Base-by-base conservation (phyloP, 352 stramenopile species). In the Globisporangium splendens region DNA sequence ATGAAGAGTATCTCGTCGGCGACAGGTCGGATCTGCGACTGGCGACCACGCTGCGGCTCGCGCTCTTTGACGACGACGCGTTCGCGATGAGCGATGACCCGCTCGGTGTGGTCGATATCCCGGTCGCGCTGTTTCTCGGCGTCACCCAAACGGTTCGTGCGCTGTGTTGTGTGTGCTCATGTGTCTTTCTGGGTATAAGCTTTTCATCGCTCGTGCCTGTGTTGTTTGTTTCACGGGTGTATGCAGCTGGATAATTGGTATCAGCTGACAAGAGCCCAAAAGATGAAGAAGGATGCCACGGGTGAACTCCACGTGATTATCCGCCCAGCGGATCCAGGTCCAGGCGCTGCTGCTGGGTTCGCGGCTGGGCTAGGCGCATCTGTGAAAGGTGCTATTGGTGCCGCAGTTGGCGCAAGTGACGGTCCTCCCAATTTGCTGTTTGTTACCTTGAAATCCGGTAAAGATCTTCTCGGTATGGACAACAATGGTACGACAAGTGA, bases 401-500 rank as follows among this genome's bases (percentile, higher is more conserved):
- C 56, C 10, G 10, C 46, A 3, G 22, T 41, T 12, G 50, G 50
- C 14, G 52, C 20, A 50, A 70, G 44, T 46, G 60, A 54, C 15
- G 65, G 79, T 12, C 66, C 75, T 8, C 83, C 80, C 0, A 93
- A 93, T 51, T 52, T 91, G 46, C 59, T 93, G 12, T 83, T 79
- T 39, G 80, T 93, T 48, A 91, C 77, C 48, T 49, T 93, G 7
- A 77, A 89, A 33, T 85, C 79, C 10, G 83, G 79, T 46, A 89
- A 89, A 60, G 72, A 93, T 41, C 60, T 97, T 33, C 74, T 96
- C 17, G 81, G 82, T 0, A 95, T 96, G 81, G 87, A 96, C 61
- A 77, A 83, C 39, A 74, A 90, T 47, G 88, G 85, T 24, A 90
- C 75, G 0, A 86, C 75, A 5, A 95, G 83, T 49, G 92, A 98